Base-by-base conservation (phyloP, 2,329 filamentous ascomycete genomes). In the Phyllosticta paracitricarpa region DNA sequence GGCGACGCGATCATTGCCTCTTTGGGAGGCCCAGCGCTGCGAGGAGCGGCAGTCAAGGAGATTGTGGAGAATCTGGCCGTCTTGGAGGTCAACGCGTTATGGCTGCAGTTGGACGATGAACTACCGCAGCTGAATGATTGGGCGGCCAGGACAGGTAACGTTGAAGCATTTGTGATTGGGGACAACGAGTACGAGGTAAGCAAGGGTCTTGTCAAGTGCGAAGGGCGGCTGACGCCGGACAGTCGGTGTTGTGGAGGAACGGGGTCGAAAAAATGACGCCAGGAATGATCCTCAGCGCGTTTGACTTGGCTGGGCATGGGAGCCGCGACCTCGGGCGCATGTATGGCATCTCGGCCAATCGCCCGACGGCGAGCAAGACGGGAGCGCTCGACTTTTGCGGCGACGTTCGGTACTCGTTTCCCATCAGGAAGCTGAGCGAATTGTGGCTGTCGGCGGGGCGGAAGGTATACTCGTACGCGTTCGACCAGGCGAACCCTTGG, bases 401-500 rank as follows among this genome's bases (percentile, higher is more conserved):
- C 48, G 74, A 76, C 58, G 62, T 65, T 24, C 67, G 65, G 3
- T 76, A 71, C 26, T 60, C 67, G 0, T 59, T 71, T n/a, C 73
- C 73, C 0, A 64, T 67, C 1, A 61, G 66, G 7, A 28, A 62
- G 12, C 57, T 68, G 4, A 24, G 63, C 14, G 53, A 64, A 24
- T 26, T 56, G 33, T 66, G 67, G 61, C 61, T 60, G 35, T 30
- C 54, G 3, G 51, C 61, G 1, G 67, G 68, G 9, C 72, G 69
- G 30, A 55, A 61, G 8, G 72, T 71, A 1, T 79, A 73, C 62
- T 70, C 69, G 33, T 80, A 77, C 48, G 64, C 78, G 0, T 64
- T 80, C 1, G 78, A 81, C 51, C 74, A 81, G 59, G 56, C 69
- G 0, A 81, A 81, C 40, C 78, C 78, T 4, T 80, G 75, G 76